phyloP scores from a whole-genome alignment of 192 early-diverging fungal species.

The Umbelopsis sp. region DNA sequence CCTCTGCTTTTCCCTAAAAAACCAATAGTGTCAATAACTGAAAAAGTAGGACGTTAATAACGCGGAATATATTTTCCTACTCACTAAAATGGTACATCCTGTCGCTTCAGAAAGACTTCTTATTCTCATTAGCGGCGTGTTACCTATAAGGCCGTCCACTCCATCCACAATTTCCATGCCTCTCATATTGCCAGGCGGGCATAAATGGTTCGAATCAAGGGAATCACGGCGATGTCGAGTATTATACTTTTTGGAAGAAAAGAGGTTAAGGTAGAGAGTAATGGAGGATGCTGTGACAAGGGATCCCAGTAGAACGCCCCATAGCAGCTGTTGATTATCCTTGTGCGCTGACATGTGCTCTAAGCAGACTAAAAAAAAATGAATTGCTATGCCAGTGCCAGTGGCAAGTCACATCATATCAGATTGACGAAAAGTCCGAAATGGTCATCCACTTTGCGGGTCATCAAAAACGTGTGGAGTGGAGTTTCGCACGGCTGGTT shows the following conservation, averaged over 20 bases:
- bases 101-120: conserved; percentile 85
- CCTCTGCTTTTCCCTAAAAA: conserved; percentile 45
- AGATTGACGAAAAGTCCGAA: too few relatives aligned
- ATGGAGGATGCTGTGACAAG: conserved; percentile 5
- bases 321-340: not conserved
- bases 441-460: too few relatives aligned
- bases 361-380: not conserved
- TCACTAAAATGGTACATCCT: conserved; percentile 85
- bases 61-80: conserved; percentile 14
- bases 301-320: conserved; percentile 16
- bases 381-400: not conserved
- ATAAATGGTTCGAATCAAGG: not conserved
- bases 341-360: not conserved
- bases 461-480: too few relatives aligned
- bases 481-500: too few relatives aligned
- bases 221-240: conserved; percentile 4
- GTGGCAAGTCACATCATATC: conserved; percentile 2
- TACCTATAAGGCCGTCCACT: conserved; percentile 83
- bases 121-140: conserved; percentile 89
- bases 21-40: not conserved
- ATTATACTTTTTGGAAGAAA: not conserved
- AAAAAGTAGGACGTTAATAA: not conserved
- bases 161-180: conserved; percentile 57
- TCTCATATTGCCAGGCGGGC: not conserved
- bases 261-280: not conserved